Percentiles rank a stretch among this genome's conserved stretches.
Conservation (phyloP, 2,329 filamentous ascomycete species). For the Gyromitra esculenta region DNA sequence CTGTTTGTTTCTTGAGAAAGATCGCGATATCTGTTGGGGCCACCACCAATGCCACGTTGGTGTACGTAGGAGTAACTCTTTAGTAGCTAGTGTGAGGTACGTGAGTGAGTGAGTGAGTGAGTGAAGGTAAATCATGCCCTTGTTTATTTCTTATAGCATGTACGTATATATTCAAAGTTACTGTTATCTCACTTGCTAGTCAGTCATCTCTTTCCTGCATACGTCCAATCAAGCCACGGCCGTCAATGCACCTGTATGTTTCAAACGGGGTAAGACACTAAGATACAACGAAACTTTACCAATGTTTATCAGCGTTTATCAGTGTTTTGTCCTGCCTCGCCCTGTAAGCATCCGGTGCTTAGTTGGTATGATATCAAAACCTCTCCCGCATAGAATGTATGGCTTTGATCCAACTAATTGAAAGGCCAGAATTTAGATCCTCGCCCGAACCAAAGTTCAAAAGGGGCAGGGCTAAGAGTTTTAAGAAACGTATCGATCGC, state of each 20-base stretch:
- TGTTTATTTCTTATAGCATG: slow-evolving; percentile 4
- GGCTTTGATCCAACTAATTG: background rate
- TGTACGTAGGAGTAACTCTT: background rate
- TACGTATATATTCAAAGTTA: background rate
- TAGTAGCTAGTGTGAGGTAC: background rate
- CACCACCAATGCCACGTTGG: slow-evolving; percentile 27
- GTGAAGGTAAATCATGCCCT: background rate
- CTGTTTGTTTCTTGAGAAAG: background rate
- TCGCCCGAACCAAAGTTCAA: background rate
- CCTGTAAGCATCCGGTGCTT: background rate
- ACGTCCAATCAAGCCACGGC: background rate
- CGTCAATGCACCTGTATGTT: background rate
- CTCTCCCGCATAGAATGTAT: background rate
- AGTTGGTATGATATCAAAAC: background rate
- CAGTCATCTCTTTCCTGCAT: slow-evolving; percentile 13
- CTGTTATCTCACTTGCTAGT: background rate
- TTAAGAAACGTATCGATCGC: background rate
- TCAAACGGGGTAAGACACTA: background rate
- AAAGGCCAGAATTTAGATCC: background rate
- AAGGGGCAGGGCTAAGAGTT: background rate
- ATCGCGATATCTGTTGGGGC: background rate
- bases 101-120: background rate
- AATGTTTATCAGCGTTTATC: background rate
- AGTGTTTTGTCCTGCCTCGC: background rate
- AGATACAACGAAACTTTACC: background rate